Evolutionary conservation across 2,329 filamentous ascomycete species (phyloP), one percentile per base, ranked within the genome.

Genomic region (Xylariaceae sp.): DNA sequence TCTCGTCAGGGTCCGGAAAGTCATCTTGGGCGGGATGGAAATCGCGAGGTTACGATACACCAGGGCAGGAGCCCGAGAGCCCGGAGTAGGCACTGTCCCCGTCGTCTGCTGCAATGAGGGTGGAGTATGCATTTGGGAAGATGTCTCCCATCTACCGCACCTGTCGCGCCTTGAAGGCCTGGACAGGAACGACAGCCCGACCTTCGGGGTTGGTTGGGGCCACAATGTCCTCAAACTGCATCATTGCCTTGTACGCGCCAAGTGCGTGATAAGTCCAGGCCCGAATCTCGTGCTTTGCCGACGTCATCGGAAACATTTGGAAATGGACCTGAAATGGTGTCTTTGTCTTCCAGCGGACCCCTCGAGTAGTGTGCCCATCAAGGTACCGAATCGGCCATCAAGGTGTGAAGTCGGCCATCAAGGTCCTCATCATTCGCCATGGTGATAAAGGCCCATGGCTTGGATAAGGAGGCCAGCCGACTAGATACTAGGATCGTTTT

Each of bases 161-260:
- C 22, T 37, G 31, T 44, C 61, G 12, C 13, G 8, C 8, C 13
- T 29, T 29, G 17, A 12, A 29, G 17, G 21, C 21, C 21, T 23
- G 21, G 21, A 12, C 21, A 12, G 12, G 21, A 12, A 23, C 21
- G 21, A 8, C 8, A 8, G 21, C 21, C 21, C 12, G 21, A 12
- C 21, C 21, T 23, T 23, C 21, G 12, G 21, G 21, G n/a, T 23
- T 12, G 21, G 12, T 23, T 23, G 21, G 21, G 21, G 21, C 21
- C 21, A 12, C 12, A 12, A 23, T 23, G 21, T 23, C 21, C 8
- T 23, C 21, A 23, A 23, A 8, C 12, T 23, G 21, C 21, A 12
- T 12, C 21, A 12, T 12, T 23, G 21, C 21, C 21, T 23, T 23
- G 21, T 23, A 23, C 21, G 21, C 21, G 21, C 21, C 8, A 23